Evolutionary conservation across 768 basidiomycete genomes (phyloP).

Genomic region (Agaricus subrufescens): DNA sequence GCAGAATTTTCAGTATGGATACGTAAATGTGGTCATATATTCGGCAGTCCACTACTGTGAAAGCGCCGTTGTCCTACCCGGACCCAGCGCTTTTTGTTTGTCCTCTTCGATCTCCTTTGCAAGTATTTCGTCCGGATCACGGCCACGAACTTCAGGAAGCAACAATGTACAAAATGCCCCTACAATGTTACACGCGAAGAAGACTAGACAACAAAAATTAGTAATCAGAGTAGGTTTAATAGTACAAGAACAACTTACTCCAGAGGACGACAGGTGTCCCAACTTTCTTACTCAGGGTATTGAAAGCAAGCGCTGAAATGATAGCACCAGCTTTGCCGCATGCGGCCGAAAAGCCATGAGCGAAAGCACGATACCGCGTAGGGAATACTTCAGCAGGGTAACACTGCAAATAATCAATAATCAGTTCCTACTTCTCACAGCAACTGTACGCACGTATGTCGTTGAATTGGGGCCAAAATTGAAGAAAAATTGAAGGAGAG

Average conservation of each 20-base stretch:
- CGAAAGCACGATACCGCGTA: conserved; percentile 66
- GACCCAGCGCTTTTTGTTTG: neutral
- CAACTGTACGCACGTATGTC: conserved; percentile 36
- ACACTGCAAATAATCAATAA: conserved; percentile 30
- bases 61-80: no score
- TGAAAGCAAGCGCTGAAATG: conserved; percentile 71
- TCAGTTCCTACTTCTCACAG: no score
- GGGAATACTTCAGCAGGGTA: conserved; percentile 81
- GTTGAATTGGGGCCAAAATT: conserved; percentile 76
- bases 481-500: conserved; percentile 77
- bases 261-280: conserved; percentile 66
- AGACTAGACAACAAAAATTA: conserved; percentile 36
- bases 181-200: conserved; percentile 57
- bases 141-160: conserved; percentile 35
- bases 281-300: conserved; percentile 51
- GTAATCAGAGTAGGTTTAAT: neutral
- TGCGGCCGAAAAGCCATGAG: conserved; percentile 74
- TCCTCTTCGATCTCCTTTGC: conserved; percentile 26
- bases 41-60: no score
- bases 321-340: conserved; percentile 75
- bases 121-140: conserved; percentile 32
- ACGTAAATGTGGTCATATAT: no score
- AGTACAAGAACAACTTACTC: conserved; percentile 44
- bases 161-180: conserved; percentile 42
- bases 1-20: no score